A percentile compares a stretch with the other conserved stretches of the same genome.
Evolutionary conservation across 192 early-diverging fungal genomes (phyloP).

Genomic region (Coemansia sp.): DNA sequence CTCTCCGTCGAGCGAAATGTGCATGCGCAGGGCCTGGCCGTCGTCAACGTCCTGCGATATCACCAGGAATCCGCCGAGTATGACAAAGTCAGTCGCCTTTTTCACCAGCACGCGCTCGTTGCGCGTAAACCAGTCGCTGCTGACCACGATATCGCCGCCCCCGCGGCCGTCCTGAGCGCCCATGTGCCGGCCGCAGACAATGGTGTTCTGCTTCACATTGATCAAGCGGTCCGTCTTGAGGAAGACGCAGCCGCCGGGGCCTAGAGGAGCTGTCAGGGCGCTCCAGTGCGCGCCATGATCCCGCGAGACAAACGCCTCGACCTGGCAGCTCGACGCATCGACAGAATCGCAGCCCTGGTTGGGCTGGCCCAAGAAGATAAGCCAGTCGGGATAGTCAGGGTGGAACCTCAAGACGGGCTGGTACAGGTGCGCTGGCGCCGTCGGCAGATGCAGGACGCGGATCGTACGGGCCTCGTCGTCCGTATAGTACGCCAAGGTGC

Average conservation of each 20-base stretch:
- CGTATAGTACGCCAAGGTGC: constrained; percentile 56
- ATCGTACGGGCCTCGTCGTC: constrained; percentile 60
- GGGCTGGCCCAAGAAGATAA: constrained; percentile 67
- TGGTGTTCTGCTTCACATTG: constrained; percentile 53
- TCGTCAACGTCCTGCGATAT: constrained; percentile 58
- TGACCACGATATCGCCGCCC: constrained; percentile 61
- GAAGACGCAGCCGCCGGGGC: constrained; percentile 44
- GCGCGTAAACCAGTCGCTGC: constrained; percentile 56
- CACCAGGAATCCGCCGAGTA: constrained; percentile 76
- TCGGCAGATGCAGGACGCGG: constrained; percentile 57
- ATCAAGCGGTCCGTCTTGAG: constrained; percentile 53
- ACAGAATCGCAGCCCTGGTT: constrained; percentile 53
- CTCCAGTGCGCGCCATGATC: constrained; percentile 72
- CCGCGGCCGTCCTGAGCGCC: constrained; percentile 8
- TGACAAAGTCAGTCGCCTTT: constrained; percentile 73
- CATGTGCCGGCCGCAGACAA: constrained; percentile 72
- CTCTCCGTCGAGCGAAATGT: constrained; percentile 72
- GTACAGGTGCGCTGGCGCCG: constrained; percentile 61
- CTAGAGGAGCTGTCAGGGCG: constrained; percentile 38
- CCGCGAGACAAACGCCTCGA: constrained; percentile 66
- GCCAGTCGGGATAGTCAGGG: constrained; percentile 74
- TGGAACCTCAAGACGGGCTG: constrained; percentile 76
- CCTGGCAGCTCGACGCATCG: constrained; percentile 59
- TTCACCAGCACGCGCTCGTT: constrained; percentile 56
- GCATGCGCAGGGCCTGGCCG: constrained; percentile 54